Evolutionary conservation across 1,284 basidiomycete genomes (phyloP), one percentile per base, ranked within the genome.

Genomic region (Marasmius fiardii): DNA sequence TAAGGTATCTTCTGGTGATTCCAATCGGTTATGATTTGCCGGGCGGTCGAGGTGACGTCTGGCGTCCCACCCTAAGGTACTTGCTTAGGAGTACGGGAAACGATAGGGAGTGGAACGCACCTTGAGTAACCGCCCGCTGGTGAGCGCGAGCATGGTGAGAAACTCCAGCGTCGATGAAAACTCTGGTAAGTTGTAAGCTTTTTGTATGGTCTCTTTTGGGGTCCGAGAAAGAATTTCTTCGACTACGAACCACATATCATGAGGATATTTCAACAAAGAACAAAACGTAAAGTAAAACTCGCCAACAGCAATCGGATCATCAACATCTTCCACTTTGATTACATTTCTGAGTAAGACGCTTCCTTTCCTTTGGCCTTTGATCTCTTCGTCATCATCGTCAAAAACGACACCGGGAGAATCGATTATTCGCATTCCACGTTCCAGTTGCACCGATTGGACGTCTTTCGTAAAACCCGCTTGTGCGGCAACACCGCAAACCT

Each of bases 1-100:
- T 93, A 98, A 0, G 90, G 88, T 24, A 98, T 98, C 67, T 94
- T 95, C 65, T 98, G 94, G 60, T 92, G 85, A 67, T 98, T 98
- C 95, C 96, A 98, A 69, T 99, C 96, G 48, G 81, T 84, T 3
- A 99, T 72, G n/a, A 98, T 81, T 14, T 88, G 86, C 28, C 92
- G 85, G 0, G 95, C 94, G 0, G 93, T 83, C 0, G 88, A 81
- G 47, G 90, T 84, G 18, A 96, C 71, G 70, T 98, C 95, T 0
- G 96, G 95, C 2, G 94, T 89, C 55, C 95, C 96, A 31, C 95
- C 95, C 86, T 91, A 53, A 49, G 16, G 18, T 37, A 43, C 31
- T 45, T 31, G 14, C n/a, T 12, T 31, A 47, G 8, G 7, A 35
- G 24, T 20, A 5, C 20, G 23, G 16, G 14, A 43, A 14, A 7